Base-by-base conservation (phyloP, 129 eudicot genomes). In the Centella asiatica region DNA sequence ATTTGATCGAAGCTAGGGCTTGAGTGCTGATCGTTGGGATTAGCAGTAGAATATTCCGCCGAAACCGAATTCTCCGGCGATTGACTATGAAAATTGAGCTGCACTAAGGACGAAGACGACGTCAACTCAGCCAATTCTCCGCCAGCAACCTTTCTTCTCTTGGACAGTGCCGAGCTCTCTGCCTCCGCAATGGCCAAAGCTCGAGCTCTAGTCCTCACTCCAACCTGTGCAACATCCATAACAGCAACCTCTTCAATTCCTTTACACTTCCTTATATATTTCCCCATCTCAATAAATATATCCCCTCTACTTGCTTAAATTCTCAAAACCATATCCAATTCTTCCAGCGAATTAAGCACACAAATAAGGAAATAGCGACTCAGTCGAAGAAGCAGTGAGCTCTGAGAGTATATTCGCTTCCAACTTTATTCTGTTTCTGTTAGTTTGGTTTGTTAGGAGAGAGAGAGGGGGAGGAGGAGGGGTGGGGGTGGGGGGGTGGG, bases 81-180 rank as follows among this genome's bases (percentile, higher is more conserved):
- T 40, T 46, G 66, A 28, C 61, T 69, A 33, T 61, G 44, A 42
- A 44, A 49, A 42, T 65, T 72, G 15, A 77, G 63, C 60, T 75
- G 72, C 27, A 32, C 72, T 27, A 65, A 28, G 26, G 75, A 80
- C 9, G 82, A 61, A 2, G 75, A 75, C 6, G 82, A 61, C 6
- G 84, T 72, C 24, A 72, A 44, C 44, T 68, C 64, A 73, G 72
- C 55, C 72, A n/a, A n/a, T n/a, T 76, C 85, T 72, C 74, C 77
- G 53, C 46, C 56, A 13, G 46, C 48, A 47, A 71, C 64, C 78
- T 76, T 81, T 48, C 77, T 76, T 75, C 71, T 81, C 73, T 83
- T 83, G 69, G 51, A 71, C 34, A 64, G 37, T 42, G 33, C 73
- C 40, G 77, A 69, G 27, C 45, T 55, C 52, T 63, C 72, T 1